Conservation (phyloP, 179 eudicot genomes). For the Corrigiola litoralis region DNA sequence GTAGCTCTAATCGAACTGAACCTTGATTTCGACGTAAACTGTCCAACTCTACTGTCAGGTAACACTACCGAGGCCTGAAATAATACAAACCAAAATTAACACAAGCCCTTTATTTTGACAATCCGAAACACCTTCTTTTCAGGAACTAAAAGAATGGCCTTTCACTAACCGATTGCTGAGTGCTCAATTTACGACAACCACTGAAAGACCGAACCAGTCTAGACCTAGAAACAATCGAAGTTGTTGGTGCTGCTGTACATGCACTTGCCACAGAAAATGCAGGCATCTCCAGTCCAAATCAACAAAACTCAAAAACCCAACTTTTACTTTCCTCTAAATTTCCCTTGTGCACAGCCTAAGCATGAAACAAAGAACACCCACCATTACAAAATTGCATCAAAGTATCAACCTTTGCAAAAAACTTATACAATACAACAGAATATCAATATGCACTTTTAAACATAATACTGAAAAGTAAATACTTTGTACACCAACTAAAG, state of each 20-base stretch:
- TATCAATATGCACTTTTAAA: no score
- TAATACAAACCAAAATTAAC: neutral
- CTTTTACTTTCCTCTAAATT: no score
- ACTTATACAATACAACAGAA: no score
- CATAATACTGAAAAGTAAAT: no score
- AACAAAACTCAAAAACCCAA: neutral
- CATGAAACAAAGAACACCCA: neutral
- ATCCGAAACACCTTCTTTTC: neutral
- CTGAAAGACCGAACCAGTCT: slow-evolving; percentile 11
- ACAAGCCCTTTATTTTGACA: neutral
- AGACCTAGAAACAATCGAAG: slow-evolving; percentile 1
- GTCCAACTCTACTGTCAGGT: neutral
- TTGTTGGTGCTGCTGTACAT: slow-evolving; percentile 21
- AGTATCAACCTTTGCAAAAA: no score
- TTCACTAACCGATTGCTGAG: slow-evolving; percentile 11
- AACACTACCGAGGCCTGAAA: slow-evolving; percentile 19
- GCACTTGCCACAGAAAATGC: slow-evolving; percentile 28
- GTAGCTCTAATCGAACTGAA: slow-evolving; percentile 26
- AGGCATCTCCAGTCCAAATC: slow-evolving; percentile 25
- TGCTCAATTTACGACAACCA: neutral
- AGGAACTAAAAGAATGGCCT: neutral
- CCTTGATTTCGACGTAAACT: slow-evolving; percentile 12
- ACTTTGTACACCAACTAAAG: no score
- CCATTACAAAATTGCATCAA: neutral
- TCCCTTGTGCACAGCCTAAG: neutral